Evolutionary conservation across 1,139 yeast genomes (phyloP), one percentile per base, ranked within the genome.

Genomic region (Scheffersomyces cryptocercus): DNA sequence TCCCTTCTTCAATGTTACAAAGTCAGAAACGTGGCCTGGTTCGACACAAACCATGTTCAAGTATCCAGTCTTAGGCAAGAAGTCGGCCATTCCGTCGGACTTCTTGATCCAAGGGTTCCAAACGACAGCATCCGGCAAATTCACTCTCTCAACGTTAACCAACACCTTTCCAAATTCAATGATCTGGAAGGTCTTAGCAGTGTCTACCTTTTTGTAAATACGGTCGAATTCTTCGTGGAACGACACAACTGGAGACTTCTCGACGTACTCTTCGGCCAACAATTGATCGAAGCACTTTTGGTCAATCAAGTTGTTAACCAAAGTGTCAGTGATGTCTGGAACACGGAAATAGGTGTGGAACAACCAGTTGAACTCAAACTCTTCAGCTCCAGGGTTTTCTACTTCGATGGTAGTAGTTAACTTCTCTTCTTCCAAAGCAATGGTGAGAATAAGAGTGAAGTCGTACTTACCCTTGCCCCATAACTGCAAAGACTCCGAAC

Each of bases 31-130:
- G 52, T 84, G 77, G 33, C 99, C 99, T 2, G 97, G 95, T 66
- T 93, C 99, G 43, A 93, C 80, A 68, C 99, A 93, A 47, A 93
- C 79, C 98, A 93, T 91, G 39, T 84, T 74, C 54, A 83, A 76
- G 70, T 76, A 93, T 3, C 97, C 98, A 42, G 70, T 64, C 61
- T 88, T 89, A 42, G 99, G 99, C 55, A 75, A 78, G 61, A 91
- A 93, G 65, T 93, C 99, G 31, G 73, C 84, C 91, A 93, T 87
- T 1, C 85, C 85, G 28, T 69, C 74, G 16, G 95, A 81, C 63
- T 87, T 88, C 42, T 85, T 79, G 53, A 79, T 73, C 99, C 98
- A 93, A 24, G 99, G 99, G 64, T 93, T 93, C 99, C 99, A 93
- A 42, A 93, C 97, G 39, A 93, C 98, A 16, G 89, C 80, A 61